Evolutionary conservation across 139 green algal genomes (phyloP).

Genomic region (Chlorella sp.): DNA sequence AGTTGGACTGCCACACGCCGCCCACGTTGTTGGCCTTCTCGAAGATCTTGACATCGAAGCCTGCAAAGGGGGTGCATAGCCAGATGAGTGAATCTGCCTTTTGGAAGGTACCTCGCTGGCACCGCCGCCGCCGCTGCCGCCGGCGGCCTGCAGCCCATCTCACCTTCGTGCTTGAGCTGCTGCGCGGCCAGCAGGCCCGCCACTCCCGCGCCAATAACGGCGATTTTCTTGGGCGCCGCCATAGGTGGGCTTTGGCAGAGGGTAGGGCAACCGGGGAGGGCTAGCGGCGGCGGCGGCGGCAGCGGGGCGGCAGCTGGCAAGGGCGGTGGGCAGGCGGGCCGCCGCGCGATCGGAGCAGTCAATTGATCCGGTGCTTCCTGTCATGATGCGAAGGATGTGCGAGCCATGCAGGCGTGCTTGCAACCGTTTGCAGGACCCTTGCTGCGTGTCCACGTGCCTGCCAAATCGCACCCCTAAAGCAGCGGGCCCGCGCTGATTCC

Average conservation of each 20-base stretch:
- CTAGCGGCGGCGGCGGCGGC: not conserved
- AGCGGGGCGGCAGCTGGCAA: no score
- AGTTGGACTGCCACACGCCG: constrained; percentile 23
- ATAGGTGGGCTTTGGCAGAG: not conserved
- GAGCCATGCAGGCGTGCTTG: not conserved
- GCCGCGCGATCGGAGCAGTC: not conserved
- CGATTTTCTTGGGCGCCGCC: not conserved
- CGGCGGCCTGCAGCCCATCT: not conserved
- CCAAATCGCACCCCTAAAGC: no score
- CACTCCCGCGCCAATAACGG: constrained; percentile 7
- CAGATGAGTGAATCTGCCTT: not conserved
- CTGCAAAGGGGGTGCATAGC: not conserved
- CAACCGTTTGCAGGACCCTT: not conserved
- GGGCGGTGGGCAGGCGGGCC: no score
- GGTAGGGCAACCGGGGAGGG: not conserved
- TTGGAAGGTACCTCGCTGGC: not conserved
- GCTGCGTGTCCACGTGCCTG: not conserved
- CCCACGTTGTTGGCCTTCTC: constrained; percentile 16
- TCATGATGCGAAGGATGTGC: no score
- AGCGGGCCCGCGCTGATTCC: no score
- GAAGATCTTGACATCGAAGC: not conserved
- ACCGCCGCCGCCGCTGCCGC: not conserved
- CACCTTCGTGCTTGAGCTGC: constrained; percentile 21
- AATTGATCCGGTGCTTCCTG: no score
- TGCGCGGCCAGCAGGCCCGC: not conserved